Evolutionary conservation across 176 grass and related monocot genomes (phyloP), one percentile per base, ranked within the genome.

Genomic region (Eleusine indica): DNA sequence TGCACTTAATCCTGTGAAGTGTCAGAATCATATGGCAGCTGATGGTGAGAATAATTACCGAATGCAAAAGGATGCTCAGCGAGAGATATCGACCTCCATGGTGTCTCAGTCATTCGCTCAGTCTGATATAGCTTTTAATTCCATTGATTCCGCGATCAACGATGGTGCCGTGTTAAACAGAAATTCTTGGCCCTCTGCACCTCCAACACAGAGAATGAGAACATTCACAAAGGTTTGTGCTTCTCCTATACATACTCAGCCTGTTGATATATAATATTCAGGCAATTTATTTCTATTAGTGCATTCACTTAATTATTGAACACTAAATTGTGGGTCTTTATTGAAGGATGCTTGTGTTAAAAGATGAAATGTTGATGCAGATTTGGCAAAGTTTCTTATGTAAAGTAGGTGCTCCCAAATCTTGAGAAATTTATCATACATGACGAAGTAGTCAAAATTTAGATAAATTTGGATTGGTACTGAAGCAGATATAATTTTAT

Each of bases 81-180:
- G 92, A 91, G 97, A 99, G 71, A 86, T 99, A 57, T 96, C 97
- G 52, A 96, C 93, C 28, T 99, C 97, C 60, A 96, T 99, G 89
- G 91, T 99, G 90, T 99, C 93, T 38, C 97, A 99, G 70, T 94
- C 97, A 72, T 96, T 99, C 47, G 97, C 89, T 88, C 91, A 92
- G 68, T 94, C 89, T 3, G 93, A 99, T 83, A 87, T 96, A 87
- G 97, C 86, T 40, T 96, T 99, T 76, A 96, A 99, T 87, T 94
- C 97, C 65, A 99, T 96, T 18, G 93, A 99, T 92, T 99, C 97
- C 52, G 79, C 84, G 28, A 96, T 96, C 79, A 99, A 94, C 63
- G 91, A 99, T 69, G 89, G 80, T 76, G 74, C 83, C 47, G 84
- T 99, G 28, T 86, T 99, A 84, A 96, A 92, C 85, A 95, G 80